These are phyloP conservation scores for Haematococcus lacustris DNA, from an alignment of 139 green algal species.

Conservation along the genomic window DNA sequence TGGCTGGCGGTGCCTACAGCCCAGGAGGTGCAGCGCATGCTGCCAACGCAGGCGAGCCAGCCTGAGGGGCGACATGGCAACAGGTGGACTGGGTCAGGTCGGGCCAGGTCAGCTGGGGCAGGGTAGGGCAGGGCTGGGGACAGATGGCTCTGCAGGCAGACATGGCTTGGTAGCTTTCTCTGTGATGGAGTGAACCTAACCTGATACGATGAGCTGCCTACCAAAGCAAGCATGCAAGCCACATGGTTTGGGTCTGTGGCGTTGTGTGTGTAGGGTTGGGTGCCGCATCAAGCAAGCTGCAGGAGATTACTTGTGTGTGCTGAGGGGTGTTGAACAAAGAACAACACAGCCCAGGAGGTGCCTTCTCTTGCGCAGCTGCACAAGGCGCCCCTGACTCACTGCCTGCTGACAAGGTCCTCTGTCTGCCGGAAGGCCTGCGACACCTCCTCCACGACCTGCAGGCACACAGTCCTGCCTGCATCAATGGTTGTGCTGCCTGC, in stretches of 20 bases:
- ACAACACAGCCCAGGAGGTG: no score
- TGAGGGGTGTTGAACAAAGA: not conserved
- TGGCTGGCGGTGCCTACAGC: no score
- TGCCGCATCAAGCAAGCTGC: not conserved
- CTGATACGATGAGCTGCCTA: not conserved
- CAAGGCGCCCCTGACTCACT: not conserved
- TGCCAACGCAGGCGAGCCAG: conserved; percentile 41
- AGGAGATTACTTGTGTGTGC: not conserved
- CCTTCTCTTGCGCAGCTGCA: no score
- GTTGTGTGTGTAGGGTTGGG: no score
- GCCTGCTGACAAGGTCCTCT: not conserved
- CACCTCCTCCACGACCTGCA: not conserved
- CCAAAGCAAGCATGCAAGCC: not conserved
- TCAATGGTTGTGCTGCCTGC: no score
- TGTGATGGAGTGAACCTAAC: no score
- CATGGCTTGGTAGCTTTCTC: not conserved
- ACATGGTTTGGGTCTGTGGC: no score
- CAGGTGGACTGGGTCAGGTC: not conserved
- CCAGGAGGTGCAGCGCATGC: conserved; percentile 25
- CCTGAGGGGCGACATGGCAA: conserved; percentile 11
- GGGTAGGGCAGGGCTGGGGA: not conserved
- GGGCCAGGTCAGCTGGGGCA: not conserved
- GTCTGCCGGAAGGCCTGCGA: not conserved
- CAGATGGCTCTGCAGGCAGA: not conserved
- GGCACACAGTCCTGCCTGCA: no score